Conservation (phyloP, 352 stramenopile genomes). For the Phytophthora brassicae region DNA sequence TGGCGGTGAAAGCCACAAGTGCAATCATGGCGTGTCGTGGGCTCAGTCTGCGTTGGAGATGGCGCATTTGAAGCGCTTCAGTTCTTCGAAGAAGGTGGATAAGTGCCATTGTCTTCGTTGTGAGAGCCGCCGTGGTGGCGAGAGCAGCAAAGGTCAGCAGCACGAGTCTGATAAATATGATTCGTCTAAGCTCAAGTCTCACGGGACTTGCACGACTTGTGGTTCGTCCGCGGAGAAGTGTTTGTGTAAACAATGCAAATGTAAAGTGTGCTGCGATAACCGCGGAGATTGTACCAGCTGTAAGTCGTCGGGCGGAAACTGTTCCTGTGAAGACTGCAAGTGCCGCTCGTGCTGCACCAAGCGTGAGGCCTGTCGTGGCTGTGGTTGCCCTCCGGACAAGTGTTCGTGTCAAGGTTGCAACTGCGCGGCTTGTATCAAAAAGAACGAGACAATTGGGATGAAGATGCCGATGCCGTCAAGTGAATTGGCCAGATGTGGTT, state of each 20-base stretch:
- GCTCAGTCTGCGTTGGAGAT: constrained; percentile 83
- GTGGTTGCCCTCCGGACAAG: constrained; percentile 25
- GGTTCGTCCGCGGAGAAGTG: constrained; percentile 24
- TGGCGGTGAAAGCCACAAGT: constrained; percentile 32
- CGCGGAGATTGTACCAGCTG: constrained; percentile 27
- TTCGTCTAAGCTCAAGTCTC: background rate
- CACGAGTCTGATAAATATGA: constrained; percentile 4
- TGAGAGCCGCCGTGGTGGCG: constrained; percentile 28
- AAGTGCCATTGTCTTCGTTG: constrained; percentile 33
- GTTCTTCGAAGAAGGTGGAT: constrained; percentile 33
- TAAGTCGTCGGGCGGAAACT: constrained; percentile 22
- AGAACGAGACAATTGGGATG: background rate
- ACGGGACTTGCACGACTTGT: constrained; percentile 26
- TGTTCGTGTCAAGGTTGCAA: constrained; percentile 31
- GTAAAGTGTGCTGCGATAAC: constrained; percentile 31
- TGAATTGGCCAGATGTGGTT: too few relatives aligned
- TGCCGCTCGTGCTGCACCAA: constrained; percentile 21
- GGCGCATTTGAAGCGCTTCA: constrained; percentile 80
- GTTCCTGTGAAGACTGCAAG: constrained; percentile 30
- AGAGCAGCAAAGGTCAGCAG: constrained; percentile 20
- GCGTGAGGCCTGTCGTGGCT: constrained; percentile 23
- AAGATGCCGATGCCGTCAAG: constrained; percentile 6
- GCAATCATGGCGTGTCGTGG: constrained; percentile 61
- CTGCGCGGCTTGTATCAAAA: constrained; percentile 16
- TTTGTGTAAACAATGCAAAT: constrained; percentile 39